Percentiles rank a stretch among this genome's conserved stretches.
These are phyloP conservation scores for Gracilaria domingensis DNA, from an alignment of 23 red algal species.

Conservation along the genomic window DNA sequence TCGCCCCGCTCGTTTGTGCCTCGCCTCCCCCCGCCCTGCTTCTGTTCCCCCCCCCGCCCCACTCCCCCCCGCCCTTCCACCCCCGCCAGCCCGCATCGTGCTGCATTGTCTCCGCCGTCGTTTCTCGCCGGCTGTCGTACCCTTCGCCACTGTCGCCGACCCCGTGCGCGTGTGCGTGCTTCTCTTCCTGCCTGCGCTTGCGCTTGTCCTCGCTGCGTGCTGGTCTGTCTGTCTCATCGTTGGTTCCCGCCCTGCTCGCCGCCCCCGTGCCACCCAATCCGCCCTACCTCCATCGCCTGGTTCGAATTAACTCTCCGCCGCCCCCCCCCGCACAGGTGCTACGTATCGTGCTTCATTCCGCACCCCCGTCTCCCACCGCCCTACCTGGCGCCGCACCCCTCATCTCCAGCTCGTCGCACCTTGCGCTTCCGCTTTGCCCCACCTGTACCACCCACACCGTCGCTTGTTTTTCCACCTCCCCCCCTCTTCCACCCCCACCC, in stretches of 20 bases:
- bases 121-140: too few relatives aligned
- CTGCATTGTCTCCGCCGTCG: too few relatives aligned
- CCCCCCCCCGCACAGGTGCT: neutral
- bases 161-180: neutral
- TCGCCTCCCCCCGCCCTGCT: neutral
- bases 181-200: neutral
- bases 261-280: too few relatives aligned
- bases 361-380: neutral
- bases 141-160: too few relatives aligned
- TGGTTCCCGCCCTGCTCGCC: too few relatives aligned
- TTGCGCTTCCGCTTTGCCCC: neutral
- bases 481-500: neutral
- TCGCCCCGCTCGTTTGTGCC: neutral
- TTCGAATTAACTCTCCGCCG: neutral
- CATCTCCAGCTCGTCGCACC: neutral
- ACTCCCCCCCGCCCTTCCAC: too few relatives aligned
- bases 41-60: too few relatives aligned
- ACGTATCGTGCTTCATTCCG: neutral
- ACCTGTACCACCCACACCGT: neutral
- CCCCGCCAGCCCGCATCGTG: too few relatives aligned
- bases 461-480: too few relatives aligned
- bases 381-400: neutral
- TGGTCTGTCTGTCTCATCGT: too few relatives aligned
- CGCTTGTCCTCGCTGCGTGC: too few relatives aligned
- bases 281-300: too few relatives aligned